A percentile compares a stretch with the other conserved stretches of the same genome.
Conservation (phyloP, 805 yeast genomes). For the Soucietia sequanensis region DNA sequence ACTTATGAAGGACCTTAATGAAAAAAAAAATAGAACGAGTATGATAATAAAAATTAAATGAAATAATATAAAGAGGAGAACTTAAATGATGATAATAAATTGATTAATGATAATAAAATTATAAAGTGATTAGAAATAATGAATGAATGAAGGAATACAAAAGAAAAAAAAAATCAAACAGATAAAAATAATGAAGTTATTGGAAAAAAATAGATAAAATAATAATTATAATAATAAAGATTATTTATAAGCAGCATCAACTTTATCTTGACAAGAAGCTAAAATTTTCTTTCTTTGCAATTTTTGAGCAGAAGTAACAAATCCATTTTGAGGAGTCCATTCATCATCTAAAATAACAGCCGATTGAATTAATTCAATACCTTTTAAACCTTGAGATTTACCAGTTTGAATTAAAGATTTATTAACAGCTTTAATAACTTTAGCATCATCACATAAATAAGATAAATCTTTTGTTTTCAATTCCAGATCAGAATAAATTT, state of each 20-base stretch:
- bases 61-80: no score
- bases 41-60: no score
- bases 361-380: conserved; percentile 83
- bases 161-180: no score
- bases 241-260: conserved; percentile 60
- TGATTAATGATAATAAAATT: no score
- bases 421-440: conserved; percentile 53
- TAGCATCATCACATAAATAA: conserved; percentile 55
- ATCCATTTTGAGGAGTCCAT: conserved; percentile 98
- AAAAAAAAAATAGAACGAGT: no score
- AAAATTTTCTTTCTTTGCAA: conserved; percentile 90
- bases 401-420: conserved; percentile 72
- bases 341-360: conserved; percentile 80
- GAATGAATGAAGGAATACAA: no score
- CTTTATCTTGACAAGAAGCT: conserved; percentile 60
- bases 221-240: no score
- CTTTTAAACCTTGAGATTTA: conserved; percentile 72
- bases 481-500: conserved; percentile 46
- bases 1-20: no score
- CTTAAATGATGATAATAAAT: no score
- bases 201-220: no score
- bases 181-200: no score
- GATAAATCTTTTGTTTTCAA: conserved; percentile 43
- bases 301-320: conserved; percentile 93
- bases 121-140: no score